Conservation (phyloP, 2,329 filamentous ascomycete species). For the Epichloe typhina region DNA sequence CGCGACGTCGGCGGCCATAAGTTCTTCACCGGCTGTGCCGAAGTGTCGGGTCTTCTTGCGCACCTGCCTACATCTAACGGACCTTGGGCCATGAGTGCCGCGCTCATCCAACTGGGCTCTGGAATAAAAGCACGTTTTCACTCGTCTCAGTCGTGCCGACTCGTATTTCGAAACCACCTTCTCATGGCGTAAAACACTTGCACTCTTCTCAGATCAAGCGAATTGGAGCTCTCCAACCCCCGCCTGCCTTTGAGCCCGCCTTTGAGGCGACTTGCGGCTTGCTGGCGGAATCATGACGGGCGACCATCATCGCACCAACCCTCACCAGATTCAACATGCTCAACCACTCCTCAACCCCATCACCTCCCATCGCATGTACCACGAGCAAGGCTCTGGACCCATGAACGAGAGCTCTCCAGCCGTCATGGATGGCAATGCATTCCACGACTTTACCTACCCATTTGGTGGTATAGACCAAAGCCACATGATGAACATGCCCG, state of each 20-base stretch:
- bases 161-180: neutral
- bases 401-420: constrained; percentile 11
- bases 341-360: constrained; percentile 14
- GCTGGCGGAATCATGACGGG: constrained; percentile 15
- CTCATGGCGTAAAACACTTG: neutral
- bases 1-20: neutral
- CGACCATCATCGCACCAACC: constrained; percentile 16
- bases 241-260: neutral
- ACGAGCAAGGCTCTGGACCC: constrained; percentile 9
- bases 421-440: constrained; percentile 34
- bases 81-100: neutral
- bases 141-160: too few relatives aligned
- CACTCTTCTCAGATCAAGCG: neutral
- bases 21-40: neutral
- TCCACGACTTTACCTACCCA: constrained; percentile 39
- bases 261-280: neutral
- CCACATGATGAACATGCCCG: constrained; percentile 16
- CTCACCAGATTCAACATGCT: constrained; percentile 18
- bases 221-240: neutral
- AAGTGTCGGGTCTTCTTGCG: neutral
- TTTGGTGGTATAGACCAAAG: constrained; percentile 26
- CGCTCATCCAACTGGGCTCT: neutral
- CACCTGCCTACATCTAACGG: neutral
- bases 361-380: constrained; percentile 13
- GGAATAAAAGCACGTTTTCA: too few relatives aligned